Evolutionary conservation across 768 basidiomycete species (phyloP).

Genomic region (Leccinum variicolor): DNA sequence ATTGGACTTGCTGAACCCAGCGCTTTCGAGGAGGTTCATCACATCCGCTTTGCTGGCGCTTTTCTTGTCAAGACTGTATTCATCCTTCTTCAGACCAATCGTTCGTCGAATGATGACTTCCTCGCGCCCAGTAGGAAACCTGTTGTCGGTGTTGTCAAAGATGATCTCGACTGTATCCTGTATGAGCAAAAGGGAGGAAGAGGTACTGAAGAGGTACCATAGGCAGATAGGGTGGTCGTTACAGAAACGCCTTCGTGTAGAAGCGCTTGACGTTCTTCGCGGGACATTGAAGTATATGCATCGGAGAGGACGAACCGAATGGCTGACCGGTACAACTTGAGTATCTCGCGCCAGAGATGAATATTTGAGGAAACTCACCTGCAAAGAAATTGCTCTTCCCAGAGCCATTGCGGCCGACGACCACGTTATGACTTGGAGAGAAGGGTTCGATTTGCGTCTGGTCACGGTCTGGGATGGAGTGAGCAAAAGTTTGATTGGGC

Average conservation of each 20-base stretch:
- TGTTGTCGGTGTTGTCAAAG: slow-evolving; percentile 91
- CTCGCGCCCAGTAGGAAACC: slow-evolving; percentile 89
- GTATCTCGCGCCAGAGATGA: neutral
- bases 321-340: slow-evolving; percentile 42
- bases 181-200: neutral
- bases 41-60: slow-evolving; percentile 95
- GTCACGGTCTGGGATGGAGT: slow-evolving; percentile 59
- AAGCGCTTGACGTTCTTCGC: slow-evolving; percentile 90
- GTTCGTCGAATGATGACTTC: slow-evolving; percentile 89
- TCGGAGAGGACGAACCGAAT: slow-evolving; percentile 98
- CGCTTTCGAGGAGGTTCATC: slow-evolving; percentile 94
- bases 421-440: slow-evolving; percentile 90
- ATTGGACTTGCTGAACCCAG: slow-evolving; percentile 97
- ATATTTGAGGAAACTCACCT: slow-evolving; percentile 43
- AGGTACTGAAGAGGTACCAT: slow-evolving; percentile 46
- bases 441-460: slow-evolving; percentile 95
- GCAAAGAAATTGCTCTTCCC: slow-evolving; percentile 99
- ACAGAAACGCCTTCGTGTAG: slow-evolving; percentile 91
- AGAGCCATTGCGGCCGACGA: slow-evolving; percentile 95
- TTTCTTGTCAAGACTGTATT: slow-evolving; percentile 96
- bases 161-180: slow-evolving; percentile 70
- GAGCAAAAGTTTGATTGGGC: neutral
- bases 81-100: slow-evolving; percentile 97
- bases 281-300: slow-evolving; percentile 92
- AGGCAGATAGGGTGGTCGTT: slow-evolving; percentile 88